A percentile compares a stretch with the other conserved stretches of the same genome.
Conservation (phyloP, 2,329 filamentous ascomycete genomes). For the Bipolaris bicolor region DNA sequence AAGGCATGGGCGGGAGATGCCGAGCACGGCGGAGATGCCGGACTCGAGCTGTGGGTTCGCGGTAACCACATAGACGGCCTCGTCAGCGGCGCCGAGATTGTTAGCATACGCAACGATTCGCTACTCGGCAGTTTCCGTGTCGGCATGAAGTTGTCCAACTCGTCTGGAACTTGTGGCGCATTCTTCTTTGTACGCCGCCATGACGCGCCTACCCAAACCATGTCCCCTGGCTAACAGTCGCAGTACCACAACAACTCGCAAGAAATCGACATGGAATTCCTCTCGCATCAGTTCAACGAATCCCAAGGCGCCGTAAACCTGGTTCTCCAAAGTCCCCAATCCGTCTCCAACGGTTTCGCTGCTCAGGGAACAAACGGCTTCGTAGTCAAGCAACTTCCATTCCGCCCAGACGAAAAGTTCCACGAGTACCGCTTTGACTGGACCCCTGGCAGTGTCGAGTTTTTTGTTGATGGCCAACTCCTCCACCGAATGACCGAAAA, state of each 20-base stretch:
- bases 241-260: slow-evolving; percentile 80
- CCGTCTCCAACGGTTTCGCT: slow-evolving; percentile 65
- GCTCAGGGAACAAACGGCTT: slow-evolving; percentile 66
- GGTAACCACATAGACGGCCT: slow-evolving; percentile 53
- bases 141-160: slow-evolving; percentile 67
- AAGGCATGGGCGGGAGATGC: slow-evolving; percentile 55
- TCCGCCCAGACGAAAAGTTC: slow-evolving; percentile 68
- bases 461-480: slow-evolving; percentile 69
- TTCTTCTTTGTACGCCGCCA: slow-evolving; percentile 72
- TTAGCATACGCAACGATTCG: slow-evolving; percentile 65
- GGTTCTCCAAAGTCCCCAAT: slow-evolving; percentile 72
- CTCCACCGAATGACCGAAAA: slow-evolving; percentile 63
- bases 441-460: slow-evolving; percentile 65
- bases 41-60: slow-evolving; percentile 49
- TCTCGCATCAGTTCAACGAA: slow-evolving; percentile 69
- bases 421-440: slow-evolving; percentile 86
- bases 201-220: background rate
- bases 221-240: slow-evolving; percentile 15
- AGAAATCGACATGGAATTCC: slow-evolving; percentile 82
- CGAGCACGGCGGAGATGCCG: slow-evolving; percentile 51
- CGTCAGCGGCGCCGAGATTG: slow-evolving; percentile 69
- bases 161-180: slow-evolving; percentile 73
- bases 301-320: slow-evolving; percentile 69
- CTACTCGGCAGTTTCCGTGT: slow-evolving; percentile 73
- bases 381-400: slow-evolving; percentile 64